A percentile compares a stretch with the other conserved stretches of the same genome.
Conservation (phyloP, 805 yeast species). For the Allodekkera sacchari region DNA sequence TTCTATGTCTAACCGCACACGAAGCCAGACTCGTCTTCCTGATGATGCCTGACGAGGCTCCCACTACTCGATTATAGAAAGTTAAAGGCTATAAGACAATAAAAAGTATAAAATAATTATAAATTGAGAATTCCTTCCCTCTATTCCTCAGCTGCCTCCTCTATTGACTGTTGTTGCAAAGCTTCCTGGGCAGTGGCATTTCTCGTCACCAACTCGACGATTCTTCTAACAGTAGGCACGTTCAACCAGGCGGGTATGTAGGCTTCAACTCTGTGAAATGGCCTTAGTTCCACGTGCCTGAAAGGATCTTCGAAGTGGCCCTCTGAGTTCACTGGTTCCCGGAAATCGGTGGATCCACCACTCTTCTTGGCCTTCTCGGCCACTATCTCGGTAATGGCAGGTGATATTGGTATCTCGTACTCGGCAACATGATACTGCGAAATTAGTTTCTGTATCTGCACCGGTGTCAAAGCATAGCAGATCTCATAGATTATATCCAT, state of each 20-base stretch:
- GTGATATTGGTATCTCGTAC: slow-evolving; percentile 86
- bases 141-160: slow-evolving; percentile 1
- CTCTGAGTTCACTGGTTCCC: slow-evolving; percentile 59
- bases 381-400: slow-evolving; percentile 69
- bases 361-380: slow-evolving; percentile 67
- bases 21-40: too few relatives aligned
- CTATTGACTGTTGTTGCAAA: slow-evolving; percentile 11
- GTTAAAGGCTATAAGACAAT: too few relatives aligned
- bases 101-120: slow-evolving; percentile 1
- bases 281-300: slow-evolving; percentile 63
- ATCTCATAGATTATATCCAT: slow-evolving; percentile 89
- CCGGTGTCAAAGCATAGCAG: slow-evolving; percentile 87
- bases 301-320: slow-evolving; percentile 82
- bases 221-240: slow-evolving; percentile 79
- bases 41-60: too few relatives aligned
- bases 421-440: slow-evolving; percentile 88
- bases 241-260: slow-evolving; percentile 93
- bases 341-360: slow-evolving; percentile 54
- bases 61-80: too few relatives aligned
- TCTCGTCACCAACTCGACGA: slow-evolving; percentile 80
- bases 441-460: slow-evolving; percentile 90
- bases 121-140: neutral
- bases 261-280: slow-evolving; percentile 75
- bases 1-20: too few relatives aligned
- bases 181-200: slow-evolving; percentile 66